Conservation (phyloP, 805 yeast genomes). For the Candida morakotiae region DNA sequence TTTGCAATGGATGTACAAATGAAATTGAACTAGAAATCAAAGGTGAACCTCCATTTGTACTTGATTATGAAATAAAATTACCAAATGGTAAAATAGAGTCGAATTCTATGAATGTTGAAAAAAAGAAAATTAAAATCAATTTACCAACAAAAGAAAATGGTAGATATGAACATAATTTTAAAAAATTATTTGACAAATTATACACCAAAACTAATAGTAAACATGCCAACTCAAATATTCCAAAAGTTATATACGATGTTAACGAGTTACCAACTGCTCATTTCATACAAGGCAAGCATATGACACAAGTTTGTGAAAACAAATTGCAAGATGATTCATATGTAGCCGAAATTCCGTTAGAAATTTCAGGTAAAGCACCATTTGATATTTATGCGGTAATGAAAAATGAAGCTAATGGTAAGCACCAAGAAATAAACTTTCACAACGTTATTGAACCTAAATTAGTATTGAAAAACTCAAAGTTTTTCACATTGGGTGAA, state of each 20-base stretch:
- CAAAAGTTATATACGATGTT: conserved; percentile 39
- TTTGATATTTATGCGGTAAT: conserved; percentile 55
- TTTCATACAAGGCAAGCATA: conserved; percentile 45
- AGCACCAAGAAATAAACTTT: conserved; percentile 18
- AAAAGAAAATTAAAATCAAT: conserved; percentile 25
- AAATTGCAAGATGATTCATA: conserved; percentile 16
- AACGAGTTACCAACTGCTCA: conserved; percentile 57
- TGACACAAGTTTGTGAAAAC: conserved; percentile 45
- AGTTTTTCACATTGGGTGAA: conserved; percentile 57
- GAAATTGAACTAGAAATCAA: conserved; percentile 36
- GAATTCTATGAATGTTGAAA: conserved; percentile 29
- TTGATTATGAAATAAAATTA: conserved; percentile 57
- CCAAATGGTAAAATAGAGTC: conserved; percentile 51
- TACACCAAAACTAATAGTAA: conserved; percentile 41
- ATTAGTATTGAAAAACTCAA: conserved; percentile 37
- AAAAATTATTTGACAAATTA: conserved; percentile 59
- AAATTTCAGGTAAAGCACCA: conserved; percentile 59
- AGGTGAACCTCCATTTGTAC: conserved; percentile 65
- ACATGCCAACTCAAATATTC: conserved; percentile 8
- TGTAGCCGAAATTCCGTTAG: conserved; percentile 44
- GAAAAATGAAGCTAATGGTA: conserved; percentile 57
- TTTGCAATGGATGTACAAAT: conserved; percentile 29
- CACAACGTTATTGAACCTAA: conserved; percentile 6
- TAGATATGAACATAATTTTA: conserved; percentile 55
- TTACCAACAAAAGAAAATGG: conserved; percentile 50